Base-by-base conservation (phyloP, 257 asterid genomes). In the Vinca minor region DNA sequence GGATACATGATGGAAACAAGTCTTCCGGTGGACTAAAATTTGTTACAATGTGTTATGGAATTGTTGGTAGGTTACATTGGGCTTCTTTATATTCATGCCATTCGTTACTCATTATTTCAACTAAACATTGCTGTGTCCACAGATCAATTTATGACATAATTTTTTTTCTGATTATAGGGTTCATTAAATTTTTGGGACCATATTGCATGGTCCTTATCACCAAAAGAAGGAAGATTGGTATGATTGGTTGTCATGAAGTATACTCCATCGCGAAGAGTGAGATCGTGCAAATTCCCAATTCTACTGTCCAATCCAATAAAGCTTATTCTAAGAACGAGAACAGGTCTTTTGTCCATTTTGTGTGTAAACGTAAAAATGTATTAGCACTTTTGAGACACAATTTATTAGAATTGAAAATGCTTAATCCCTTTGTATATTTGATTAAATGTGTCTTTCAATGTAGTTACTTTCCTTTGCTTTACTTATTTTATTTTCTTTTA, bases 161-260 rank as follows among this genome's bases (percentile, higher is more conserved):
- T 70, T 52, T 53, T 26, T 11, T 26, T 11, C 15, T 67, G 66
- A 57, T 66, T 73, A 42, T 76, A 92, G 98, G 98, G 26, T 89
- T 93, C 72, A 72, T 93, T 56, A 93, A 80, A 69, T 84, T 93
- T 79, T 82, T 89, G 90, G 97, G 95, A 62, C 96, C 98, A 36
- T 83, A 89, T 81, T 87, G 89, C 82, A 85, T 93, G 94, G 71
- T 93, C 49, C 87, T 93, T 76, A 87, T 93, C 73, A 89, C 96
- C 47, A 77, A 87, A 69, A 79, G 95, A 75, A 82, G 75, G 84
- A 83, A 85, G 85, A 85, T 87, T 44, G 97, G 98, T 78, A 67
- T 76, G 17, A 87, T 92, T 60, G 81, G 98, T 69, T 97, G 96
- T 66, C 97, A 92, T 76, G 83, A 91, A n/a, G 84, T 93, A 25